A percentile compares a stretch with the other conserved stretches of the same genome.
Evolutionary conservation across 73 alveolate species (phyloP).

Genomic region (Paramecium pentaurelia): DNA sequence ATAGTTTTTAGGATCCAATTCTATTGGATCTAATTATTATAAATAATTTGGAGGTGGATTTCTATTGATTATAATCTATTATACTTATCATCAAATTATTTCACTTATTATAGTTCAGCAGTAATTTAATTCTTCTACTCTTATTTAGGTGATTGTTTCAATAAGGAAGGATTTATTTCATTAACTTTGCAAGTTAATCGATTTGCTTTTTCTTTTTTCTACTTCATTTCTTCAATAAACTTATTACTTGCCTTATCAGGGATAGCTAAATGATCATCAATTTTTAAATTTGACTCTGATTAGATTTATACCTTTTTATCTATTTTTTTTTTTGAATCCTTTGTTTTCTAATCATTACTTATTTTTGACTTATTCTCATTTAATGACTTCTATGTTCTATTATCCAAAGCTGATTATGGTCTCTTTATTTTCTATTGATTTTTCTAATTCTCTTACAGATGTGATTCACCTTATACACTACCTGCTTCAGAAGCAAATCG

Average conservation of each 20-base stretch:
- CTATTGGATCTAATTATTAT: conserved; percentile 46
- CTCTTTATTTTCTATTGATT: background rate
- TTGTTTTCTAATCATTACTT: background rate
- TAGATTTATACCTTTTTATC: background rate
- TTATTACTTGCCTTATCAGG: conserved; percentile 29
- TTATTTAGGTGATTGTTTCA: background rate
- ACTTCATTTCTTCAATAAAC: background rate
- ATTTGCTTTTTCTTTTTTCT: conserved; percentile 38
- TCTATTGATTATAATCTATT: background rate
- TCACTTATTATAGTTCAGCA: conserved; percentile 2
- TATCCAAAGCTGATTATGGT: background rate
- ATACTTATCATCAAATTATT: conserved; percentile 31
- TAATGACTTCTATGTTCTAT: background rate
- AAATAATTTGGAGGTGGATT: conserved; percentile 57
- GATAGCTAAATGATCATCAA: conserved; percentile 31
- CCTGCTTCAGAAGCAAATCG: conserved; percentile 59
- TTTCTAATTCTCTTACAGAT: background rate
- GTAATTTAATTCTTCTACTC: background rate
- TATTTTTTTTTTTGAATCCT: background rate
- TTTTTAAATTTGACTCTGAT: background rate
- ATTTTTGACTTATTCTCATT: background rate
- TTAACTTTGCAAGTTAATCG: conserved; percentile 49
- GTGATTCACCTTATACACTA: background rate
- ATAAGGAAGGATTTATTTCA: conserved; percentile 33
- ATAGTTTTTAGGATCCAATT: conserved; percentile 58